Evolutionary conservation across 2,329 filamentous ascomycete species (phyloP).

Genomic region (Nannizziopsis arthrosporioides): DNA sequence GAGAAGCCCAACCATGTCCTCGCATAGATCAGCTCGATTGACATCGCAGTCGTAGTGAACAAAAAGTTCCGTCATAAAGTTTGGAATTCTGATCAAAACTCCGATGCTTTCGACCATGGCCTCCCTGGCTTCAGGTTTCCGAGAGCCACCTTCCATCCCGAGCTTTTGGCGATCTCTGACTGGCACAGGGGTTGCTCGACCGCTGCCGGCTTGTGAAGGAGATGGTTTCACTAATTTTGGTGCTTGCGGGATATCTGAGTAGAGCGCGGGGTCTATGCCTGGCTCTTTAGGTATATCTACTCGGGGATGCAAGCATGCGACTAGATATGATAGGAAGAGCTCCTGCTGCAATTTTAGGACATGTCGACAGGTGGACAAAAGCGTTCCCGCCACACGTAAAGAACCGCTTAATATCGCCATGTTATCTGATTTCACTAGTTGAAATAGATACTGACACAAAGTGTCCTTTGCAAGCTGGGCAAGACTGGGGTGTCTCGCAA

Average conservation of each 20-base stretch:
- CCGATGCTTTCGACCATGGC: slow-evolving; percentile 97
- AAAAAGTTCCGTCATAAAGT: slow-evolving; percentile 89
- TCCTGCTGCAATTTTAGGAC: slow-evolving; percentile 95
- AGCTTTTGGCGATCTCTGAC: slow-evolving; percentile 87
- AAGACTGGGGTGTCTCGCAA: slow-evolving; percentile 80
- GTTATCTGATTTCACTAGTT: slow-evolving; percentile 90
- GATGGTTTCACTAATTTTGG: slow-evolving; percentile 74
- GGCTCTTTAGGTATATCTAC: slow-evolving; percentile 85
- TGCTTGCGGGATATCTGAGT: slow-evolving; percentile 82
- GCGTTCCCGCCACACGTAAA: slow-evolving; percentile 76
- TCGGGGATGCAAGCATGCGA: slow-evolving; percentile 85
- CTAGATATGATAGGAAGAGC: slow-evolving; percentile 84
- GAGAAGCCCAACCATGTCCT: slow-evolving; percentile 86
- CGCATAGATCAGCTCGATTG: slow-evolving; percentile 80
- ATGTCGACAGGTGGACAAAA: slow-evolving; percentile 78
- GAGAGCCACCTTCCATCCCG: slow-evolving; percentile 77
- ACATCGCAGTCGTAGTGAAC: slow-evolving; percentile 97
- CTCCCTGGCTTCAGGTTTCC: slow-evolving; percentile 89
- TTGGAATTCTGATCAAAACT: slow-evolving; percentile 80
- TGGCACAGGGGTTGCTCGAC: slow-evolving; percentile 77
- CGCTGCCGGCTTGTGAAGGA: slow-evolving; percentile 64
- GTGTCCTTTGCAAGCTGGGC: slow-evolving; percentile 84
- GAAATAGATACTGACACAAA: slow-evolving; percentile 86
- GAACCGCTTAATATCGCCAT: slow-evolving; percentile 91
- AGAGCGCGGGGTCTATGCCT: slow-evolving; percentile 80